Evolutionary conservation across 345 rosid genomes (phyloP), one percentile per base, ranked within the genome.

Genomic region (Rhizophora apiculata): DNA sequence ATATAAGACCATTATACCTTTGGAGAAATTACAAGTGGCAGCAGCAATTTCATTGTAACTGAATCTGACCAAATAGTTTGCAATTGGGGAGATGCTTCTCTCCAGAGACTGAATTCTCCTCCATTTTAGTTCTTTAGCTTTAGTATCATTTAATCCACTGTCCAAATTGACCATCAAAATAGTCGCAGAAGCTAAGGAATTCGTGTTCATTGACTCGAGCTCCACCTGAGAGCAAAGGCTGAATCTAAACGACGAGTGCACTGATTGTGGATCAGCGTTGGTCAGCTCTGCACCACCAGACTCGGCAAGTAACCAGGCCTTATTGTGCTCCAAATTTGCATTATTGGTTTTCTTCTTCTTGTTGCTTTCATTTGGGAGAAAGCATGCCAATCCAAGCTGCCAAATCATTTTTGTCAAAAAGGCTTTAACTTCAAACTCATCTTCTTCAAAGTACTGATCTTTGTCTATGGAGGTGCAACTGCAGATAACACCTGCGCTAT

Each of bases 201-300:
- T 66, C 53, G 78, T 78, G 64, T 80, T 84, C 83, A 91, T 83
- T 31, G 91, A 85, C 67, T 91, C 97, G 20, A 91, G 81, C 88
- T 94, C 97, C 37, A 85, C 84, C 71, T 86, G 91, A 29, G 97
- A 85, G 82, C 96, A 94, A 61, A 94, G 74, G 71, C 85, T 91
- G 79, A 89, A 94, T 85, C 97, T 84, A 85, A 94, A 94, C 49
- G 98, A 94, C 32, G 98, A 94, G 74, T 89, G 93, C 7, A 87
- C 95, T 2, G 97, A 91, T 55, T 89, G 94, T 34, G 92, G 90
- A 37, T 91, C 98, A 56, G 82, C 78, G 67, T 80, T 87, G 13
- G 79, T 73, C 62, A 91, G 61, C 79, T 84, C 88, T 16, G 89
- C 85, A 53, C 93, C 84, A 36, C 88, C 90, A 16, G 95, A 84